Evolutionary conservation across 345 rosid genomes (phyloP), one percentile per base, ranked within the genome.

Genomic region (Turritis glabra): DNA sequence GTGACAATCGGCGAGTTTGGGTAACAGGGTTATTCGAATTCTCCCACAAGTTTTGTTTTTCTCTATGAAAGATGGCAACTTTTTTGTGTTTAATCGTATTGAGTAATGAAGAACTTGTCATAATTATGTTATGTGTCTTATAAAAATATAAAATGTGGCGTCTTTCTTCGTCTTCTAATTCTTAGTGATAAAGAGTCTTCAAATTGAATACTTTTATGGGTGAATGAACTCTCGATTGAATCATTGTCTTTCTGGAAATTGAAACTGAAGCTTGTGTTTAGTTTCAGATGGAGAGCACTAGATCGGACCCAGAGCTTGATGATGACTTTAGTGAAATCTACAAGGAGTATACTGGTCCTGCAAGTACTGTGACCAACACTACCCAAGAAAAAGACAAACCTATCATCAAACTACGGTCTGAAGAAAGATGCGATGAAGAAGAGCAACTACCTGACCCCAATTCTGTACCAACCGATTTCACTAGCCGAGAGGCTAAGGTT

Each of bases 401-500:
- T 5, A 80, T 78, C 72, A 80, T 78, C 72, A 92, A 90, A 66
- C 79, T 87, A 65, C 79, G 72, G 47, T 79, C 90, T 77, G 88
- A 67, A 75, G 84, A 79, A 18, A 92, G 79, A 44, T 80, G 87
- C 4, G 96, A 84, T 7, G 96, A 89, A 80, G 96, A 90, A 77
- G 97, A 86, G 70, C 64, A 27, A 71, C 91, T 82, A 25, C 94
- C 84, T n/a, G 98, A 95, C 77, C 98, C 94, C 1, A 88, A 95
- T 79, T 96, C 99, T 33, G 99, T 95, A 10, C 99, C 99, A 1
- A 95, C 99, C 0, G 99, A 90, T 81, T 95, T 95, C 73, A 95
- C 97, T 19, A 95, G 99, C 79, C 85, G 99, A 25, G 99, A 95
- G 65, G 98, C 99, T 23, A 95, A 95, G 85, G 90, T 92, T 68